Conservation (phyloP, 805 yeast species). For the Candida ovalis region DNA sequence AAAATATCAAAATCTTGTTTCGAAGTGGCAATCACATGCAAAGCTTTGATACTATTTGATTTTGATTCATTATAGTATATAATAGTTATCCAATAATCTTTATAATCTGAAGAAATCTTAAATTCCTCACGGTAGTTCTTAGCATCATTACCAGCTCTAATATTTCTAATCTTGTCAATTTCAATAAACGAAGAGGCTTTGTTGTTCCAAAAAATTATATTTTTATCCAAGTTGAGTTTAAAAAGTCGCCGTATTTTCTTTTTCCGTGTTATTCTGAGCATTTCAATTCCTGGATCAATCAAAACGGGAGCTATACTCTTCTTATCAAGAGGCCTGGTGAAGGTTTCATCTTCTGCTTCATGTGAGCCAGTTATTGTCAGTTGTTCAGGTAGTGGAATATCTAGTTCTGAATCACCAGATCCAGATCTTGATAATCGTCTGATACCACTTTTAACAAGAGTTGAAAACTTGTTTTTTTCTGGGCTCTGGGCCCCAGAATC, state of each 20-base stretch:
- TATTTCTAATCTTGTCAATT: constrained; percentile 62
- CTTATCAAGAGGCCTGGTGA: constrained; percentile 20
- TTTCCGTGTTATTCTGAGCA: constrained; percentile 66
- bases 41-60: constrained; percentile 62
- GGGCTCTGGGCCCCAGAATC: constrained; percentile 5
- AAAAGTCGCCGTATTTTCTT: constrained; percentile 60
- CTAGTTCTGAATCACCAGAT: constrained; percentile 15
- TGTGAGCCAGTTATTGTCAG: neutral
- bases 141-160: constrained; percentile 67
- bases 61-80: constrained; percentile 60
- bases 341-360: constrained; percentile 11
- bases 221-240: constrained; percentile 50
- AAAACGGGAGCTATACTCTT: constrained; percentile 42
- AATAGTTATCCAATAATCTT: constrained; percentile 74
- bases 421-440: constrained; percentile 13
- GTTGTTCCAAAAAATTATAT: constrained; percentile 55
- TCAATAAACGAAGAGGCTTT: constrained; percentile 41
- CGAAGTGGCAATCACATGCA: constrained; percentile 70
- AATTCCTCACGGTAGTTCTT: constrained; percentile 83
- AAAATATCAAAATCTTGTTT: constrained; percentile 51
- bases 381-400: constrained; percentile 2
- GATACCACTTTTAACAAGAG: constrained; percentile 11
- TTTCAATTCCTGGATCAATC: constrained; percentile 54
- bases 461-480: constrained; percentile 7
- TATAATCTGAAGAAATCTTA: constrained; percentile 62